Evolutionary conservation across 1,139 yeast genomes (phyloP).

Genomic region (Nadsonia commutata): DNA sequence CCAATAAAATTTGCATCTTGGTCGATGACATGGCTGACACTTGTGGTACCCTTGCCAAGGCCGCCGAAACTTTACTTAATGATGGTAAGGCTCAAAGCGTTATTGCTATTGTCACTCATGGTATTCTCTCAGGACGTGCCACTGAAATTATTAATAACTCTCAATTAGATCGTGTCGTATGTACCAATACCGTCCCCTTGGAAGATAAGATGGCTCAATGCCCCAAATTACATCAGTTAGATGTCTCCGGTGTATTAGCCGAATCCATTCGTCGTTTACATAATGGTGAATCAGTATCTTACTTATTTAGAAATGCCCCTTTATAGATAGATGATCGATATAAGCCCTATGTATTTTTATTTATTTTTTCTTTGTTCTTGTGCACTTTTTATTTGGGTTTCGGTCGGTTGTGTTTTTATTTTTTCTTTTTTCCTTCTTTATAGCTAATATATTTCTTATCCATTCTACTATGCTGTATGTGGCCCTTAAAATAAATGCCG

Average conservation of each 20-base stretch:
- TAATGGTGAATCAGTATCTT: constrained; percentile 93
- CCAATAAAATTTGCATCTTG: constrained; percentile 71
- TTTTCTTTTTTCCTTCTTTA: no score
- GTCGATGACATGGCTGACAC: constrained; percentile 99
- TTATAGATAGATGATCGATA: no score
- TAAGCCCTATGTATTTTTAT: no score
- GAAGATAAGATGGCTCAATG: constrained; percentile 54
- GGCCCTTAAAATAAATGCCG: no score
- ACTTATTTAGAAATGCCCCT: constrained; percentile 69
- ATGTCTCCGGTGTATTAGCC: constrained; percentile 65
- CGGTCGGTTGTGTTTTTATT: no score
- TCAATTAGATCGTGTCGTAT: constrained; percentile 63
- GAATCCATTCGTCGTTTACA: constrained; percentile 92
- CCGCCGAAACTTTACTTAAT: constrained; percentile 76
- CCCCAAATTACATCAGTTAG: constrained; percentile 68
- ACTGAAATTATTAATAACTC: constrained; percentile 69
- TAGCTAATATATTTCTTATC: no score
- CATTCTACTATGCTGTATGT: no score
- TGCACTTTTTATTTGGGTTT: no score
- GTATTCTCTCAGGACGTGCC: constrained; percentile 81
- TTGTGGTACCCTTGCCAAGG: constrained; percentile 92
- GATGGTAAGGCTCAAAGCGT: constrained; percentile 65
- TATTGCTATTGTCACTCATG: constrained; percentile 93
- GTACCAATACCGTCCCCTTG: constrained; percentile 90
- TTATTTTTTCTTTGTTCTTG: no score